phyloP scores from a whole-genome alignment of 495 filamentous ascomycete genomes.

The Annulohypoxylon stygium region DNA sequence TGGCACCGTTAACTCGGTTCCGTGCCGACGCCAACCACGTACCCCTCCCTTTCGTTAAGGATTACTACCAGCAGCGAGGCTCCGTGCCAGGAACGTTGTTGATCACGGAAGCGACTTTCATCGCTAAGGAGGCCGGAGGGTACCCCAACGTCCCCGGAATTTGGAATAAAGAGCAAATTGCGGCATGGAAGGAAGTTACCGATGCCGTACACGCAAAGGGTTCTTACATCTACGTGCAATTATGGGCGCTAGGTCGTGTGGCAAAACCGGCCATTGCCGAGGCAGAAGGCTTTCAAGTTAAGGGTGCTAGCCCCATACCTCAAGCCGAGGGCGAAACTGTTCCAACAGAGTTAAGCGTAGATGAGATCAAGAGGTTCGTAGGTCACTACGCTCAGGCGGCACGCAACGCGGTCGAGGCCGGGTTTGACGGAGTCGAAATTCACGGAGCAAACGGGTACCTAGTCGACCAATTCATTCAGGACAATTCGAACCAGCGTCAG shows the following conservation, averaged over 20 bases:
- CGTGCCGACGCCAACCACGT: slow-evolving; percentile 60
- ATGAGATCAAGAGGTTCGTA: slow-evolving; percentile 67
- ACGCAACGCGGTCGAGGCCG: slow-evolving; percentile 70
- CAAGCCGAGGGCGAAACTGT: slow-evolving; percentile 54
- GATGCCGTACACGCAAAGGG: slow-evolving; percentile 73
- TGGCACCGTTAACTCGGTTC: slow-evolving; percentile 64
- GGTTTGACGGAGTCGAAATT: slow-evolving; percentile 82
- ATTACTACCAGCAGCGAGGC: slow-evolving; percentile 72
- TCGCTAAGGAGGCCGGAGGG: slow-evolving; percentile 37
- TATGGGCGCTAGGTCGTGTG: slow-evolving; percentile 64
- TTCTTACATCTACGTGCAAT: slow-evolving; percentile 69
- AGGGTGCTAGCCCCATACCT: slow-evolving; percentile 62
- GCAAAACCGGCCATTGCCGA: slow-evolving; percentile 53
- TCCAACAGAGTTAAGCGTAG: slow-evolving; percentile 64
- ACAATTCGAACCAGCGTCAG: slow-evolving; percentile 69
- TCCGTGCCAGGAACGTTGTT: slow-evolving; percentile 70
- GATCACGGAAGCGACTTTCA: slow-evolving; percentile 73
- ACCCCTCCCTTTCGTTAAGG: slow-evolving; percentile 59
- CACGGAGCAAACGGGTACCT: slow-evolving; percentile 81
- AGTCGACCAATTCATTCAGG: slow-evolving; percentile 78
- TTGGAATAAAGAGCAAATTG: slow-evolving; percentile 66
- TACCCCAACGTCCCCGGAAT: slow-evolving; percentile 69
- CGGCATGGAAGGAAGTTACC: slow-evolving; percentile 69
- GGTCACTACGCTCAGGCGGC: slow-evolving; percentile 68
- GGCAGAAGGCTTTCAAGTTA: slow-evolving; percentile 53